phyloP scores from a whole-genome alignment of 164 flowering plant genomes.

The Nymphaea colorata region DNA sequence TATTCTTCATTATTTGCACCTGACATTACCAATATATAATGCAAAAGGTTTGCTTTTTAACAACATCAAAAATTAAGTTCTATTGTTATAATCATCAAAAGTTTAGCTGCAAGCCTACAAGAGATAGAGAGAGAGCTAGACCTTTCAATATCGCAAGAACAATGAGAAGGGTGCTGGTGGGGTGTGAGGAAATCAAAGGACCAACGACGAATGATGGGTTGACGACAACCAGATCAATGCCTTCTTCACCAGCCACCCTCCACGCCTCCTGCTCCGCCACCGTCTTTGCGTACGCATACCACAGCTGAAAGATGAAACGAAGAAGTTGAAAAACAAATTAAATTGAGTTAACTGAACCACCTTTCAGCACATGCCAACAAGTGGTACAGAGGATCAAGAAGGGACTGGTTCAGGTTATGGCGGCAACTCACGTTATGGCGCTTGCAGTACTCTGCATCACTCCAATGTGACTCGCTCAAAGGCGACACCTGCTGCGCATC shows the following conservation, averaged over 20 bases:
- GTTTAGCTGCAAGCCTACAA: background rate
- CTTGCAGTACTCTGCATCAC: conserved; percentile 78
- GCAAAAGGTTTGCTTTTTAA: too few relatives aligned
- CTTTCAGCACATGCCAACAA: too few relatives aligned
- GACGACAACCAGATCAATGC: conserved; percentile 61
- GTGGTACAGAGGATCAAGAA: too few relatives aligned
- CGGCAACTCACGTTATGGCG: conserved; percentile 40
- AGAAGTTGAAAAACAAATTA: too few relatives aligned
- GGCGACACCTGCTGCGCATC: conserved; percentile 52
- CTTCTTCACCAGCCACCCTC: conserved; percentile 40
- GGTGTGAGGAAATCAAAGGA: conserved; percentile 73
- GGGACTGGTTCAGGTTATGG: background rate
- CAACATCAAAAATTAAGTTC: too few relatives aligned
- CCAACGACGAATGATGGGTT: conserved; percentile 81
- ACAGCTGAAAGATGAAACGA: conserved; percentile 30
- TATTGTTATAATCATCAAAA: too few relatives aligned
- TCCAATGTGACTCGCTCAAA: conserved; percentile 89
- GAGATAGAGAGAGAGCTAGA: too few relatives aligned
- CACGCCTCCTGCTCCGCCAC: conserved; percentile 65
- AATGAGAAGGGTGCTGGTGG: conserved; percentile 68
- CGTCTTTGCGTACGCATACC: conserved; percentile 82
- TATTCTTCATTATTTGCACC: conserved; percentile 24
- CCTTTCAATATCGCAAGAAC: conserved; percentile 52
- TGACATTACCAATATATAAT: background rate
- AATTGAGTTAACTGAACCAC: too few relatives aligned